Conservation (phyloP, 1,139 yeast genomes). For the Insectozyma bohioensis region DNA sequence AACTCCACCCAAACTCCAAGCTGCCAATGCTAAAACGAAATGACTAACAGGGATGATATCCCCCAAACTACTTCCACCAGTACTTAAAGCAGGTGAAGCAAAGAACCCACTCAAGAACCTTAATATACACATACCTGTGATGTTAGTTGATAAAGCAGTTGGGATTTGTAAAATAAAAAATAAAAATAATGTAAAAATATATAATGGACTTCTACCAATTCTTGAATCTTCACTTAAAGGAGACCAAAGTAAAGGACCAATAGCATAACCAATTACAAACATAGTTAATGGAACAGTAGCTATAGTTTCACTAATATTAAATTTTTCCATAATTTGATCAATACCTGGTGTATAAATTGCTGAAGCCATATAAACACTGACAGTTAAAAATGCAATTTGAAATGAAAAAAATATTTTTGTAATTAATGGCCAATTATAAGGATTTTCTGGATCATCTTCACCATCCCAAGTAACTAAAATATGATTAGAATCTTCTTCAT, state of each 20-base stretch:
- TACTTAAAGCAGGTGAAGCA: constrained; percentile 36
- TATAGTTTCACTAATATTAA: constrained; percentile 40
- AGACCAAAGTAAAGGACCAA: constrained; percentile 54
- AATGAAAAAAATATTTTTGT: constrained; percentile 20
- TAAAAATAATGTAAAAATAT: constrained; percentile 27
- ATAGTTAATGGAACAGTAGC: constrained; percentile 44
- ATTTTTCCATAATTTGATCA: constrained; percentile 38
- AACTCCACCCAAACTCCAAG: constrained; percentile 33
- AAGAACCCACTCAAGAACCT: constrained; percentile 36
- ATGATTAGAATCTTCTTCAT: neutral
- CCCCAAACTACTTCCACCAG: constrained; percentile 35
- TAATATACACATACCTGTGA: constrained; percentile 31
- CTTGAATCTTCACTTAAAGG: constrained; percentile 51
- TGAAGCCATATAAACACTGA: constrained; percentile 27
- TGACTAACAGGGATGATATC: constrained; percentile 27
- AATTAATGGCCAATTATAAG: constrained; percentile 27
- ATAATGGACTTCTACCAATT: constrained; percentile 53
- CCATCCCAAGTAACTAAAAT: constrained; percentile 41
- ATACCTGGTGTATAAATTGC: constrained; percentile 32
- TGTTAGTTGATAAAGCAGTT: constrained; percentile 29
- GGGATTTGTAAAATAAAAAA: constrained; percentile 36
- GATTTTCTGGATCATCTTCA: constrained; percentile 33
- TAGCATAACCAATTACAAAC: constrained; percentile 54
- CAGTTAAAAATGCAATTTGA: constrained; percentile 23
- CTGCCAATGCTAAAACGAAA: constrained; percentile 27